phyloP scores from a whole-genome alignment of 2,329 filamentous ascomycete species.

The Triangularia setosa region DNA sequence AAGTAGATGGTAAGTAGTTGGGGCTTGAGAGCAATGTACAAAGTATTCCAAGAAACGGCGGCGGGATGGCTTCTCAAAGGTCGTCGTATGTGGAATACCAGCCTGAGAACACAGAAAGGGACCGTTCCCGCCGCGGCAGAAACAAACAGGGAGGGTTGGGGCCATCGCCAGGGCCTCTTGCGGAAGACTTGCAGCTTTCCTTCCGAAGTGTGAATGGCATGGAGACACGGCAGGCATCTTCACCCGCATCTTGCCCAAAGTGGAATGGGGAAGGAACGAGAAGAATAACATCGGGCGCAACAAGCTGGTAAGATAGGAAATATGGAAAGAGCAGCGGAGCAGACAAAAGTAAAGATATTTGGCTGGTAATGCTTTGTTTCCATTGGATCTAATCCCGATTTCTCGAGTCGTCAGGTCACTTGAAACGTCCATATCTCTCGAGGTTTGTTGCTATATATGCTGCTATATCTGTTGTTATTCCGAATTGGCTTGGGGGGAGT shows the following conservation, averaged over 20 bases:
- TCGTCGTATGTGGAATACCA: constrained; percentile 13
- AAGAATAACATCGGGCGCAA: neutral
- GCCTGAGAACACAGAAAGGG: constrained; percentile 1
- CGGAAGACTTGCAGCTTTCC: neutral
- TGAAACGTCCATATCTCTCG: too few species aligned
- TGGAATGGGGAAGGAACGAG: neutral
- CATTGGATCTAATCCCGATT: neutral
- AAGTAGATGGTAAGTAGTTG: neutral
- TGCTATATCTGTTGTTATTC: neutral
- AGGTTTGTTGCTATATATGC: too few species aligned
- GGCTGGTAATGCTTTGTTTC: neutral
- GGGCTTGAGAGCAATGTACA: constrained; percentile 2
- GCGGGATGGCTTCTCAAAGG: neutral
- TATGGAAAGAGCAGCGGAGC: neutral
- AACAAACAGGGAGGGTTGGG: neutral
- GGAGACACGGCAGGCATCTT: neutral
- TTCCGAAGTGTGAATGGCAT: neutral
- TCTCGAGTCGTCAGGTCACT: too few species aligned
- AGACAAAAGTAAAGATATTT: neutral
- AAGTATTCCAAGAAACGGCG: constrained; percentile 16
- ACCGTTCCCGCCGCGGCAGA: neutral
- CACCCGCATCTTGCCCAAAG: too few species aligned
- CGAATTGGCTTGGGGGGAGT: constrained; percentile 28
- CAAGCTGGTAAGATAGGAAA: neutral
- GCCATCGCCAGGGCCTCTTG: neutral